A percentile compares a stretch with the other conserved stretches of the same genome.
Conservation (phyloP, 2,329 filamentous ascomycete genomes). For the Fusarium odoratissimum region DNA sequence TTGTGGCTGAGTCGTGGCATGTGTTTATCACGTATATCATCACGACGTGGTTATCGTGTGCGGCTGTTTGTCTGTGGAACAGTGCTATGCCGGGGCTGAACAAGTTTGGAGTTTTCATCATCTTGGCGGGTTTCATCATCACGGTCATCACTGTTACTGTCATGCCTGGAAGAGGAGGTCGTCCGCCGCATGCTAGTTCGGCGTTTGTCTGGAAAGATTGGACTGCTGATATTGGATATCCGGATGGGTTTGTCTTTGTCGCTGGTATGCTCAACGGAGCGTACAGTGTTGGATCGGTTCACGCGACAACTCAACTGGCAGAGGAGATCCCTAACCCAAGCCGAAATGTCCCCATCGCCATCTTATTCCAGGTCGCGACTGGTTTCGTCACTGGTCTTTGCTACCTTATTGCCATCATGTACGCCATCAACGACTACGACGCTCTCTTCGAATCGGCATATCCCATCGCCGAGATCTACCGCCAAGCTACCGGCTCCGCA, state of each 20-base stretch:
- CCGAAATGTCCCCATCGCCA: constrained; percentile 65
- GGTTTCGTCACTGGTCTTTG: constrained; percentile 64
- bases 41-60: constrained; percentile 54
- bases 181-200: constrained; percentile 47
- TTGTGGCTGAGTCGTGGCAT: constrained; percentile 54
- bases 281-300: constrained; percentile 74
- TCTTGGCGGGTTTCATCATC: constrained; percentile 64
- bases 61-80: constrained; percentile 64
- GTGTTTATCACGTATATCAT: constrained; percentile 57
- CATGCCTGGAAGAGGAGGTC: constrained; percentile 56
- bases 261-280: constrained; percentile 70
- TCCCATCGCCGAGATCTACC: constrained; percentile 75
- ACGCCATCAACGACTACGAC: constrained; percentile 67
- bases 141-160: constrained; percentile 66
- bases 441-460: constrained; percentile 63
- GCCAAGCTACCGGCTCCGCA: constrained; percentile 64
- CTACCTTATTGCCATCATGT: constrained; percentile 66
- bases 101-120: constrained; percentile 62
- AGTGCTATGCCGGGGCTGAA: constrained; percentile 63
- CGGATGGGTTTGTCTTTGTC: constrained; percentile 56
- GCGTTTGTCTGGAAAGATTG: constrained; percentile 56
- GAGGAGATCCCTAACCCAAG: constrained; percentile 70
- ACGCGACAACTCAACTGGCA: constrained; percentile 72
- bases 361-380: constrained; percentile 62
- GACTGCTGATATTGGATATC: constrained; percentile 54